Conservation (phyloP, 2,329 filamentous ascomycete genomes). For the Geosmithia morbida region DNA sequence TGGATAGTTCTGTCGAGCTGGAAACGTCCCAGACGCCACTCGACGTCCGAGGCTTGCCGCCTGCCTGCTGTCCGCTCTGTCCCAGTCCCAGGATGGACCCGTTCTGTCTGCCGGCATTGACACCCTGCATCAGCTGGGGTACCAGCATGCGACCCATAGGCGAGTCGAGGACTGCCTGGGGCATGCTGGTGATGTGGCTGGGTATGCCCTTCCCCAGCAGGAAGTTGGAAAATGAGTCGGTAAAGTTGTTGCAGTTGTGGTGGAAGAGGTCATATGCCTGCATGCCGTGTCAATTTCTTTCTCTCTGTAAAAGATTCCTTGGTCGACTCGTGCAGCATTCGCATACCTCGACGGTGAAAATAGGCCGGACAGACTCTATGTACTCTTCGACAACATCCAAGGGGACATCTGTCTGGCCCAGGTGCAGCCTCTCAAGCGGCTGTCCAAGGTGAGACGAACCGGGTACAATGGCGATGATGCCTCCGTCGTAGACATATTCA, state of each 20-base stretch:
- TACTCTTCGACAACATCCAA: conserved; percentile 78
- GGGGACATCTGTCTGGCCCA: conserved; percentile 68
- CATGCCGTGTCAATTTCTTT: too few species aligned
- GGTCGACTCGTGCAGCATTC: too few species aligned
- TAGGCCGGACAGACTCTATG: conserved; percentile 64
- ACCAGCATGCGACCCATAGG: conserved; percentile 81
- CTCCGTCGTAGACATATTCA: conserved; percentile 84
- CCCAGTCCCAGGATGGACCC: conserved; percentile 39
- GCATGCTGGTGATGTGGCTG: conserved; percentile 70
- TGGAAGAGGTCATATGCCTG: conserved; percentile 77
- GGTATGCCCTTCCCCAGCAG: conserved; percentile 81
- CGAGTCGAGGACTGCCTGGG: conserved; percentile 70
- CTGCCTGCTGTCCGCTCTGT: conserved; percentile 14
- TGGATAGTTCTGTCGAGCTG: conserved; percentile 18
- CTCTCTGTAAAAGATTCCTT: neutral
- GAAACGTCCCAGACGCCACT: conserved; percentile 43
- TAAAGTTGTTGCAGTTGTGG: conserved; percentile 98
- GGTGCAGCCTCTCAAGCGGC: conserved; percentile 59
- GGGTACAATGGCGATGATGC: conserved; percentile 67
- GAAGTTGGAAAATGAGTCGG: conserved; percentile 83
- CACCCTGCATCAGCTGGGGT: conserved; percentile 46
- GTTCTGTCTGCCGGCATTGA: conserved; percentile 32
- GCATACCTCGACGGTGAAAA: conserved; percentile 65
- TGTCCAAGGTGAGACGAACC: conserved; percentile 76
- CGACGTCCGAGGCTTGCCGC: conserved; percentile 3